Evolutionary conservation across 1,139 yeast species (phyloP).

Genomic region (Meyerozyma elateridarum): DNA sequence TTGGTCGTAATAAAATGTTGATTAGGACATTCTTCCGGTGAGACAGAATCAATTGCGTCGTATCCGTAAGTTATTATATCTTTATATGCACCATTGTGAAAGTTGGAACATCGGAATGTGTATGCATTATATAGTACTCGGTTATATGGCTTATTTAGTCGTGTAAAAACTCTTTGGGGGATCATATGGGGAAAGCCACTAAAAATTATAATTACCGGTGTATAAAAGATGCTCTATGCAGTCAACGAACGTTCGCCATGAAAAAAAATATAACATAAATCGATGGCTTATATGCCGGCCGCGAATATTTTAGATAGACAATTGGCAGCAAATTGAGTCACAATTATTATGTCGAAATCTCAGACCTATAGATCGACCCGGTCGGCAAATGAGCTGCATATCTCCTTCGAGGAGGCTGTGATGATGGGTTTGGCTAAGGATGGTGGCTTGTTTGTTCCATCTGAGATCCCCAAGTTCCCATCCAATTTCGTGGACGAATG

Average conservation of each 20-base stretch:
- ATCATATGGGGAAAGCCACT: no score
- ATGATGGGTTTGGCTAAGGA: constrained; percentile 93
- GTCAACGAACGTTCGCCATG: no score
- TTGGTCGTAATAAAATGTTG: constrained; percentile 49
- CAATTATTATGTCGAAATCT: constrained; percentile 23
- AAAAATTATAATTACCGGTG: no score
- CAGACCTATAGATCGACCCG: constrained; percentile 86
- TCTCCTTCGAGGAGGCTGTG: constrained; percentile 86
- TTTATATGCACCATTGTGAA: not conserved
- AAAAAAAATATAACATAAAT: no score
- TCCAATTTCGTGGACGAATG: constrained; percentile 57
- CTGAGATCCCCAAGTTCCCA: constrained; percentile 69
- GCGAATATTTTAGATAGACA: no score
- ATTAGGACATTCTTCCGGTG: constrained; percentile 22
- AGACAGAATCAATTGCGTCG: not conserved
- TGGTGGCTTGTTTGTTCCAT: constrained; percentile 92
- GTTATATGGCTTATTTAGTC: no score
- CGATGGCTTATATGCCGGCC: no score
- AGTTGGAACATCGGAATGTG: no score
- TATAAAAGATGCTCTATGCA: no score
- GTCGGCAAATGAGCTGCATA: constrained; percentile 48
- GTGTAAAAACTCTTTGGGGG: no score
- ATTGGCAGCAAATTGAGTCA: no score
- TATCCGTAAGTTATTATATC: not conserved
- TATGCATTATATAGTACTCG: no score